A percentile compares a stretch with the other conserved stretches of the same genome.
phyloP scores from a whole-genome alignment of 805 yeast species.

The Metschnikowia colocasiae region DNA sequence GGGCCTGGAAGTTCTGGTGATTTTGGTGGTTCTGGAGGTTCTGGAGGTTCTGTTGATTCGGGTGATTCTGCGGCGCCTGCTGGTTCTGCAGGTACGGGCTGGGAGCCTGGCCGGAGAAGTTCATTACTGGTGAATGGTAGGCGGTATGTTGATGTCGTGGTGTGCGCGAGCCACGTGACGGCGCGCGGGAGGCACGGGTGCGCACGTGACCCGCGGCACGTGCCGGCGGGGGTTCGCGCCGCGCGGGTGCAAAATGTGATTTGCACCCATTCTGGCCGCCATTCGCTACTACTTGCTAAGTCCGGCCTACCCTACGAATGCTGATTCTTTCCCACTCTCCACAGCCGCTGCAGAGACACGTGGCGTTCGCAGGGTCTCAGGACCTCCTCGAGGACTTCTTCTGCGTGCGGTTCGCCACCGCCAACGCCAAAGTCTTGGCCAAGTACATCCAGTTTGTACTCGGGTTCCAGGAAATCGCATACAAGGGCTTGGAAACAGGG shows the following conservation, averaged over 20 bases:
- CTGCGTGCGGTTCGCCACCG: slow-evolving; percentile 65
- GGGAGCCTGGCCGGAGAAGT: slow-evolving; percentile 10
- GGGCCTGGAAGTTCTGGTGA: neutral
- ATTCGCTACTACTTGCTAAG: slow-evolving; percentile 2
- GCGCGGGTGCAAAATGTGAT: neutral
- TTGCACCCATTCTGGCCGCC: neutral
- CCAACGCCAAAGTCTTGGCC: slow-evolving; percentile 69
- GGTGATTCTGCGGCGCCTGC: slow-evolving; percentile 3
- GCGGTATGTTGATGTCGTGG: neutral
- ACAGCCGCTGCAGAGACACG: neutral
- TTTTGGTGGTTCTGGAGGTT: neutral
- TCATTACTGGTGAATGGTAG: slow-evolving; percentile 8
- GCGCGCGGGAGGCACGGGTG: neutral
- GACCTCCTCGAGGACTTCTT: slow-evolving; percentile 38
- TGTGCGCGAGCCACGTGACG: neutral
- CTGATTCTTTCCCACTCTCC: neutral
- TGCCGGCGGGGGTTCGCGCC: no score
- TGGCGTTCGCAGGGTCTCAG: neutral
- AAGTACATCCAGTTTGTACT: slow-evolving; percentile 47
- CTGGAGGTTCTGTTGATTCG: neutral
- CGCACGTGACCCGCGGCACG: neutral
- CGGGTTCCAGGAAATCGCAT: slow-evolving; percentile 66
- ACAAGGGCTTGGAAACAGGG: slow-evolving; percentile 66
- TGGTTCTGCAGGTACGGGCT: slow-evolving; percentile 11
- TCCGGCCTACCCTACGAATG: neutral